Evolutionary conservation across 148 eudicot species (phyloP).

Genomic region (Fagopyrum homotropicum): DNA sequence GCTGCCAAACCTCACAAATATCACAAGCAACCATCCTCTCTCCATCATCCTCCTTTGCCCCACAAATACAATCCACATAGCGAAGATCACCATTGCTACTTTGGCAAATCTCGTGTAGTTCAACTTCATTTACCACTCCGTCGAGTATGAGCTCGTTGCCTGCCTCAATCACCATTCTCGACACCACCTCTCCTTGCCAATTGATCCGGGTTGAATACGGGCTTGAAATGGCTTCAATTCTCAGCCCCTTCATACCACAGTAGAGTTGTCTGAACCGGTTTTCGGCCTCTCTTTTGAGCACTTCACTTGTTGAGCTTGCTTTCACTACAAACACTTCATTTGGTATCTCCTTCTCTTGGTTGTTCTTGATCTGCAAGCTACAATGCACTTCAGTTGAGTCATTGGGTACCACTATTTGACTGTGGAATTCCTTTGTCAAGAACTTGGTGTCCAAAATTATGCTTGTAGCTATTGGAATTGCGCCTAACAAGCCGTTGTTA

Average conservation of each 20-base stretch:
- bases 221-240: slow-evolving; percentile 28
- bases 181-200: background rate
- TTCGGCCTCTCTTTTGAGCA: slow-evolving; percentile 53
- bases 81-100: slow-evolving; percentile 3
- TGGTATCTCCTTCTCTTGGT: slow-evolving; percentile 31
- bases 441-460: slow-evolving; percentile 74
- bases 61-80: slow-evolving; percentile 72
- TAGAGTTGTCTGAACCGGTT: slow-evolving; percentile 50
- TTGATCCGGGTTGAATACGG: slow-evolving; percentile 11
- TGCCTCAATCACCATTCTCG: slow-evolving; percentile 21
- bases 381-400: slow-evolving; percentile 36
- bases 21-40: slow-evolving; percentile 92
- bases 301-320: slow-evolving; percentile 36
- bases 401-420: slow-evolving; percentile 15
- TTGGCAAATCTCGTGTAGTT: slow-evolving; percentile 13
- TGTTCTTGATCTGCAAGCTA: slow-evolving; percentile 28
- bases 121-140: slow-evolving; percentile 30
- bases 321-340: slow-evolving; percentile 35
- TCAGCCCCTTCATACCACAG: slow-evolving; percentile 46
- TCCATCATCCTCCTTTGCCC: slow-evolving; percentile 75
- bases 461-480: slow-evolving; percentile 64
- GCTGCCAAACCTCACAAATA: slow-evolving; percentile 88
- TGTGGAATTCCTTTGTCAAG: slow-evolving; percentile 50
- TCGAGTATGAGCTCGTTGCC: slow-evolving; percentile 49
- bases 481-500: slow-evolving; percentile 21